Conservation (phyloP, 192 early-diverging fungal genomes). For the Backusella mclennaniae region DNA sequence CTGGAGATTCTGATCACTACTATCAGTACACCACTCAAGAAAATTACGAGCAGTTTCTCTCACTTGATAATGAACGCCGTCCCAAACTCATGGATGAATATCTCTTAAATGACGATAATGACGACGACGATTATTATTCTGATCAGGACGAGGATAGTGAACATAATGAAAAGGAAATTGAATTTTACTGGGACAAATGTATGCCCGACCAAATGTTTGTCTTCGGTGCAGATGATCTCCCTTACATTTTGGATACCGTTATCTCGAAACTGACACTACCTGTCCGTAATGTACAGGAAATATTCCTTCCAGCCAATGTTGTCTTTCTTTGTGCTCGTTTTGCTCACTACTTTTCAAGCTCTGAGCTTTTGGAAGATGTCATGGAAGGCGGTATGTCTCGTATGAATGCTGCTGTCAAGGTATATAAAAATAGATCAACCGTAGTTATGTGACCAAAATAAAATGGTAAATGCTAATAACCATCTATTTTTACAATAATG, state of each 20-base stretch:
- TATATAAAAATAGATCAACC: background rate
- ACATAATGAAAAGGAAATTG: background rate
- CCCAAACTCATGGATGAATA: slow-evolving; percentile 20
- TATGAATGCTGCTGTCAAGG: slow-evolving; percentile 53
- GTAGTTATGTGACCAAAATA: background rate
- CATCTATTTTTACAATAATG: background rate
- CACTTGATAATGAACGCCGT: slow-evolving; percentile 24
- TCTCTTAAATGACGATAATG: background rate
- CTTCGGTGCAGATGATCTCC: slow-evolving; percentile 68
- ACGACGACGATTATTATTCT: slow-evolving; percentile 12
- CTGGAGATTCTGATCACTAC: slow-evolving; percentile 30
- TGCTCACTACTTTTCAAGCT: slow-evolving; percentile 76
- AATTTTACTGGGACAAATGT: slow-evolving; percentile 81
- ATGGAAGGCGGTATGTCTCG: slow-evolving; percentile 54
- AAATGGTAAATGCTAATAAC: background rate
- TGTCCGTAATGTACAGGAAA: slow-evolving; percentile 55
- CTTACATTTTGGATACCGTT: slow-evolving; percentile 69
- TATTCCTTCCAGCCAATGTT: slow-evolving; percentile 80
- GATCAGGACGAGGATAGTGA: slow-evolving; percentile 16
- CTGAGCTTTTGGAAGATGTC: slow-evolving; percentile 71
- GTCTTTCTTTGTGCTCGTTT: slow-evolving; percentile 86
- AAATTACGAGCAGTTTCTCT: slow-evolving; percentile 20
- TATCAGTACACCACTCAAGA: slow-evolving; percentile 32
- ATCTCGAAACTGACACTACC: slow-evolving; percentile 63
- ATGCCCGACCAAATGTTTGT: slow-evolving; percentile 94